Percentiles rank a stretch among this genome's conserved stretches.
Conservation (phyloP, 2,329 filamentous ascomycete species). For the Cadophora sp. region DNA sequence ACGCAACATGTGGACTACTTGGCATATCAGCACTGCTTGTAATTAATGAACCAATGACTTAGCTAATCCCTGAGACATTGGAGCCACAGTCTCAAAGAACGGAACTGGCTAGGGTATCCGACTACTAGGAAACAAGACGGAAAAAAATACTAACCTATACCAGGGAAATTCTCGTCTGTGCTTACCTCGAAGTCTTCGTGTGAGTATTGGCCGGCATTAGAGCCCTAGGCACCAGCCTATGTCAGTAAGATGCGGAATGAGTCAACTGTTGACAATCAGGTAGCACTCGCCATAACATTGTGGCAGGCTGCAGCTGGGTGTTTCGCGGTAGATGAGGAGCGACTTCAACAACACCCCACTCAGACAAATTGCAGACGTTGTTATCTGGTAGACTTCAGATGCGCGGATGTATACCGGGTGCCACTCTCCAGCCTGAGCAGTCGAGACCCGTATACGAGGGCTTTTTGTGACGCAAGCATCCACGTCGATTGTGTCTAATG, state of each 20-base stretch:
- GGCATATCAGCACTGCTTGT: too few species aligned
- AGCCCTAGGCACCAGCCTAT: neutral
- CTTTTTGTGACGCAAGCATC: neutral
- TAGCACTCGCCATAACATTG: neutral
- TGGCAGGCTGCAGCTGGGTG: neutral
- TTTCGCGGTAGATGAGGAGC: neutral
- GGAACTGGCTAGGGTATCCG: too few species aligned
- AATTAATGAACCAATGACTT: too few species aligned
- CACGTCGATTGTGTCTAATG: conserved; percentile 1
- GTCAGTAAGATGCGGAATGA: neutral
- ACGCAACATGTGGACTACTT: neutral
- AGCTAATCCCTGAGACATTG: too few species aligned
- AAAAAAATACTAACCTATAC: neutral
- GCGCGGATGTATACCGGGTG: conserved; percentile 6
- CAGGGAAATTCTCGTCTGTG: neutral
- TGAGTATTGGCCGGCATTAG: neutral
- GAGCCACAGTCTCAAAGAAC: too few species aligned
- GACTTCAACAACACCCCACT: conserved; percentile 1
- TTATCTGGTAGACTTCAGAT: conserved; percentile 4
- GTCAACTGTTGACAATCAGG: too few species aligned
- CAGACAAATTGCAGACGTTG: neutral
- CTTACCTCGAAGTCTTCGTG: neutral
- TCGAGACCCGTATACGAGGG: neutral
- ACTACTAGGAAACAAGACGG: too few species aligned
- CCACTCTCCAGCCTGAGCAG: conserved; percentile 8